These are phyloP conservation scores for Xylariaceae sp. DNA, from an alignment of 2,329 filamentous ascomycete genomes.

Conservation along the genomic window DNA sequence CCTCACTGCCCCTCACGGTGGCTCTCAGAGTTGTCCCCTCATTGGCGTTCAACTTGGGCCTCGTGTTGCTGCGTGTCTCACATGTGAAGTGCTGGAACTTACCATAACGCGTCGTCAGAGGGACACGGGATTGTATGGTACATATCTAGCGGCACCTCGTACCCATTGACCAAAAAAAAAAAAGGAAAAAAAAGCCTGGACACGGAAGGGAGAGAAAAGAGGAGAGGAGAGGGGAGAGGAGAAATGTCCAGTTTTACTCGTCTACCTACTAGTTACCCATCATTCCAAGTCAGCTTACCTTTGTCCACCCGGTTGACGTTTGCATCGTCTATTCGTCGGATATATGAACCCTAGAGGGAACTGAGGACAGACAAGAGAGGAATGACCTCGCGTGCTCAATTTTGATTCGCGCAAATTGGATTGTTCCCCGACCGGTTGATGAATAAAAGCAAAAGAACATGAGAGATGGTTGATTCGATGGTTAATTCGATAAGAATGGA, in stretches of 20 bases:
- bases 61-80: not conserved
- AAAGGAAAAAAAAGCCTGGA: too few species aligned
- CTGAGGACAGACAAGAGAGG: not conserved
- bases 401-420: constrained; percentile 11
- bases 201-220: too few species aligned
- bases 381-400: constrained; percentile 11
- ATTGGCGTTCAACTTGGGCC: not conserved
- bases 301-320: not conserved
- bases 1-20: too few species aligned
- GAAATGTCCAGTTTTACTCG: too few species aligned
- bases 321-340: constrained; percentile 6
- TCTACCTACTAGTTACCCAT: too few species aligned
- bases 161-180: too few species aligned
- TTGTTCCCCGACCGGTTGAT: constrained; percentile 3
- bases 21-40: too few species aligned
- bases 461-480: too few species aligned
- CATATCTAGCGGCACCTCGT: too few species aligned
- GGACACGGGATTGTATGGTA: too few species aligned
- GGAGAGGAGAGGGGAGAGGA: too few species aligned
- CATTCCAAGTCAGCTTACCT: constrained; percentile 5
- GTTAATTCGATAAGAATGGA: too few species aligned
- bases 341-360: not conserved
- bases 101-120: not conserved
- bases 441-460: constrained; percentile 1
- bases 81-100: not conserved